Evolutionary conservation across 1,284 basidiomycete genomes (phyloP).

Genomic region (Xerocomus cyaneibrunnescens): DNA sequence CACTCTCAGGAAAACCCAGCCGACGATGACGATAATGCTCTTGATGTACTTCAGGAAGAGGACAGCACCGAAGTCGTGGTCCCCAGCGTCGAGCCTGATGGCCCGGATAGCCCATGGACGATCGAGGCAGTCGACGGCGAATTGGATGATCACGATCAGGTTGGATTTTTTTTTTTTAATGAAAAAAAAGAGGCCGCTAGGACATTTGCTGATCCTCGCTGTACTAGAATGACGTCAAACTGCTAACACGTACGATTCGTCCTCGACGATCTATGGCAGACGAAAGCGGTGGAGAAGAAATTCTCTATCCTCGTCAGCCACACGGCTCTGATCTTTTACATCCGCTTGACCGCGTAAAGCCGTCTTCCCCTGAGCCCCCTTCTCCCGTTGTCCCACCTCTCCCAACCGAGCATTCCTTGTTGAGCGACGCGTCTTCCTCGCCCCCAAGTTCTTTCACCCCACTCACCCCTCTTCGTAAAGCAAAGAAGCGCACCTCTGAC

Average conservation of each 20-base stretch:
- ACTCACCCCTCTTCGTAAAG: constrained; percentile 48
- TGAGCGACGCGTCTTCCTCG: constrained; percentile 38
- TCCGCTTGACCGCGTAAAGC: constrained; percentile 37
- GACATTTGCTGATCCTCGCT: constrained; percentile 22
- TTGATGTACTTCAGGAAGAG: constrained; percentile 44
- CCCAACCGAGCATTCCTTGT: constrained; percentile 26
- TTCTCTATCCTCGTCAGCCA: constrained; percentile 72
- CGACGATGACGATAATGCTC: constrained; percentile 34
- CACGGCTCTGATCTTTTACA: constrained; percentile 36
- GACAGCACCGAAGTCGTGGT: constrained; percentile 42
- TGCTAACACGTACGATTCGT: constrained; percentile 50
- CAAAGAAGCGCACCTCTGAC: constrained; percentile 76
- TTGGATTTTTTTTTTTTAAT: constrained; percentile 33
- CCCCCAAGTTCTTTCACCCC: constrained; percentile 64
- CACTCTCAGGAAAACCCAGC: constrained; percentile 32
- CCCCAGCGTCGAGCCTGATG: constrained; percentile 43
- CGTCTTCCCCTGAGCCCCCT: constrained; percentile 29
- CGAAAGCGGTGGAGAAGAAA: constrained; percentile 81
- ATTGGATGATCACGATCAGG: constrained; percentile 64
- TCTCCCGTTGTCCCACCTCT: constrained; percentile 31
- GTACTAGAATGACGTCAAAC: constrained; percentile 39
- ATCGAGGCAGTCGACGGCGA: constrained; percentile 83
- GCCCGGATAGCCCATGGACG: constrained; percentile 80
- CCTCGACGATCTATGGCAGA: constrained; percentile 63
- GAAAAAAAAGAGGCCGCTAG: not conserved